Evolutionary conservation across 2,329 filamentous ascomycete genomes (phyloP).

Genomic region (Xylariales sp.): DNA sequence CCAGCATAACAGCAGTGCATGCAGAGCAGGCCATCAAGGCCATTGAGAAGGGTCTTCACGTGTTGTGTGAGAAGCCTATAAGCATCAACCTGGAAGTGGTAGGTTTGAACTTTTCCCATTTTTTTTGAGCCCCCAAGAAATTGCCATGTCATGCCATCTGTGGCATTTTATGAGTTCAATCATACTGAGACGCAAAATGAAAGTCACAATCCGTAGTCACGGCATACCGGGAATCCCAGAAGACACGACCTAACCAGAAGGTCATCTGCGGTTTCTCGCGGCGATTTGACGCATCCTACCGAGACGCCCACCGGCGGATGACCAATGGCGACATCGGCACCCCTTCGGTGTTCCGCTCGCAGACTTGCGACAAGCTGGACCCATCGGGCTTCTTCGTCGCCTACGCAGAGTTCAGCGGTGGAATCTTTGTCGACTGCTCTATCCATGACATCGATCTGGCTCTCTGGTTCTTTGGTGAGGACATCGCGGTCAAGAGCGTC

Average conservation of each 20-base stretch:
- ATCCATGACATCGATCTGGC: constrained; percentile 67
- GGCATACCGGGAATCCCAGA: too few species aligned
- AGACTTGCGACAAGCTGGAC: constrained; percentile 65
- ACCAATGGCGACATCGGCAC: constrained; percentile 53
- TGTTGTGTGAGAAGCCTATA: too few species aligned
- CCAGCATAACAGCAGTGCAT: too few species aligned
- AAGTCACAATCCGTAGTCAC: too few species aligned
- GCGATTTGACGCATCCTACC: constrained; percentile 63
- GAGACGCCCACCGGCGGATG: constrained; percentile 51
- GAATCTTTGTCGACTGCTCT: constrained; percentile 67
- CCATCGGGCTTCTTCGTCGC: constrained; percentile 63
- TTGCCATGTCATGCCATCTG: too few species aligned
- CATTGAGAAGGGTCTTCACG: too few species aligned
- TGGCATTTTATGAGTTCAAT: too few species aligned
- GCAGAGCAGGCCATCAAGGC: too few species aligned
- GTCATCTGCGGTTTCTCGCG: constrained; percentile 64
- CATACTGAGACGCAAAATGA: too few species aligned
- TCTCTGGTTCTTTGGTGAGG: constrained; percentile 58
- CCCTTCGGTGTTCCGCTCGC: constrained; percentile 56
- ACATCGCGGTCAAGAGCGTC: constrained; percentile 49
- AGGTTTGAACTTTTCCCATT: too few species aligned
- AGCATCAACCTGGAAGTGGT: too few species aligned
- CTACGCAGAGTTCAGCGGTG: constrained; percentile 61
- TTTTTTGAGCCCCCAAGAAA: too few species aligned
- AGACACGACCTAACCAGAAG: constrained; percentile 59